Base-by-base conservation (phyloP, 441 rosid species). In the Pelargonium citronellum region DNA sequence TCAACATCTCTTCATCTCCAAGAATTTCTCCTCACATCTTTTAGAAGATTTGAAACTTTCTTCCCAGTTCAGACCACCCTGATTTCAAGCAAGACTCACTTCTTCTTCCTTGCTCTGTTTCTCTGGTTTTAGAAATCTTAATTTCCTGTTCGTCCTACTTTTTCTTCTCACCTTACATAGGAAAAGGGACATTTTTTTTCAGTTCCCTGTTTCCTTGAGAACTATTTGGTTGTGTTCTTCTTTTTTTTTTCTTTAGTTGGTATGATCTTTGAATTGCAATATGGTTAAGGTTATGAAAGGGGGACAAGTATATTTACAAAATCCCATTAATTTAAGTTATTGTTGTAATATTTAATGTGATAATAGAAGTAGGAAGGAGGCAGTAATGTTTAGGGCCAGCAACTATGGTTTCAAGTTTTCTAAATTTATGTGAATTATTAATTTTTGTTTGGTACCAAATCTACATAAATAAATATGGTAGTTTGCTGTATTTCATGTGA, bases 401-500 rank as follows among this genome's bases (percentile, higher is more conserved):
- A 46, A 46, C 4, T 46, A 46, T 46, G 51, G 9, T 46, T 2
- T 46, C 9, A 46, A 7, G 13, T 7, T 10, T 7, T 46, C 27
- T 46, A 10, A 46, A 10, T 46, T 7, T 46, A 10, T 46, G 51
- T 46, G 51, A 46, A 46, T 46, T 46, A n/a, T n/a, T n/a, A n/a
- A 46, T 24, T 46, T 46, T 46, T 7, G 51, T 46, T 46, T 46
- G 51, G 51, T 46, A 46, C 51, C 51, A 46, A 46, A 46, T 46
- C 12, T 46, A 46, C 51, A 46, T 46, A 46, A 46, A 46, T 46
- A 46, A 46, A 24, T 24, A 46, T 46, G 51, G 39, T 47, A 70
- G 64, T 70, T 66, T 69, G 78, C 82, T 81, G 86, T 67, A 67
- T 67, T 44, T 78, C 85, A 83, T 78, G 87, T 80, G 89, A 67